These are phyloP conservation scores for Globisporangium nagaii DNA, from an alignment of 352 stramenopile genomes.

Conservation along the genomic window DNA sequence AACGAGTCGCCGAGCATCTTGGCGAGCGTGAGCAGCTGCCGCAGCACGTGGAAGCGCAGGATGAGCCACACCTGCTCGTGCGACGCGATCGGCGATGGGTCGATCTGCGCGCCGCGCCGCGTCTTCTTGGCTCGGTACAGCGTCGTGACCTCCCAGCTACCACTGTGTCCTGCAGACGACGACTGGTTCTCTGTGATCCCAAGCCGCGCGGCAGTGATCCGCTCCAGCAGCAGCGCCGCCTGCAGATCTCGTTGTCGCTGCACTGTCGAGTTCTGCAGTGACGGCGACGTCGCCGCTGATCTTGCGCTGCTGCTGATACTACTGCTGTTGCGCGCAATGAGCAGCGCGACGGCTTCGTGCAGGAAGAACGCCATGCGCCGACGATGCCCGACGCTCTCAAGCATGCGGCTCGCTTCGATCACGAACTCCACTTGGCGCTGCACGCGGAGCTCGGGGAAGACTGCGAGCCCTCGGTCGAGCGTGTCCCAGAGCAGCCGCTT, in stretches of 20 bases:
- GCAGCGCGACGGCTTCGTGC: constrained; percentile 54
- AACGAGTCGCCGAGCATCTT: constrained; percentile 49
- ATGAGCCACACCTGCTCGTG: constrained; percentile 61
- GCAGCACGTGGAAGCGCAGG: constrained; percentile 71
- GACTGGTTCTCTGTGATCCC: constrained; percentile 27
- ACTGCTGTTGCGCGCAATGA: constrained; percentile 31
- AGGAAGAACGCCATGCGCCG: constrained; percentile 66
- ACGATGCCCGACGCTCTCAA: constrained; percentile 56
- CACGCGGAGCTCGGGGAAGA: constrained; percentile 42
- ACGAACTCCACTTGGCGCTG: constrained; percentile 65
- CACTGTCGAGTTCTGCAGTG: constrained; percentile 5
- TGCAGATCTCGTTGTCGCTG: constrained; percentile 46
- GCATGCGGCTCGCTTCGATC: constrained; percentile 53
- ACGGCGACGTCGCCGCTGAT: constrained; percentile 7
- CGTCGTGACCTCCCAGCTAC: constrained; percentile 42
- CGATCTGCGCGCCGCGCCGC: constrained; percentile 2
- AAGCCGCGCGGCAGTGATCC: constrained; percentile 38
- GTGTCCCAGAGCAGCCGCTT: constrained; percentile 70
- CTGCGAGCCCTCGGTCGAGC: constrained; percentile 45
- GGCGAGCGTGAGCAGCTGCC: constrained; percentile 61
- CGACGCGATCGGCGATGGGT: not conserved
- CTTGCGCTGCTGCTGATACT: constrained; percentile 11
- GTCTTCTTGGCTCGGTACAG: constrained; percentile 23
- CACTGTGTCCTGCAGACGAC: too few relatives aligned
- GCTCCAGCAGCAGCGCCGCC: constrained; percentile 50